Percentiles rank a stretch among this genome's conserved stretches.
These are phyloP conservation scores for Alternaria brassicicola DNA, from an alignment of 2,329 filamentous ascomycete species.

Conservation along the genomic window DNA sequence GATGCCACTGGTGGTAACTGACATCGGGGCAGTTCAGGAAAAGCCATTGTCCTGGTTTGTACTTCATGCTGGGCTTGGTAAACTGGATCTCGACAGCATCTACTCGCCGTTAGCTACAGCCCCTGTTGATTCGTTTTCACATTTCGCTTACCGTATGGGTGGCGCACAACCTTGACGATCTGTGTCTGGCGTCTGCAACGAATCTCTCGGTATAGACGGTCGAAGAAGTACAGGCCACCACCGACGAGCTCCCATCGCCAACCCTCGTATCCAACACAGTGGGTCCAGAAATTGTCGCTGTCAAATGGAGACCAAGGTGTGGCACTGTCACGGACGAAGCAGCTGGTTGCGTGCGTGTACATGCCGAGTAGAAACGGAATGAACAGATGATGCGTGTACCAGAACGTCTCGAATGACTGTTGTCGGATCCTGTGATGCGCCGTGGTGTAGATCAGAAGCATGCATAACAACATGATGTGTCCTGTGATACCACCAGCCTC, in stretches of 20 bases:
- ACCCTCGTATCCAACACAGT: conserved; percentile 93
- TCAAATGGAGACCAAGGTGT: conserved; percentile 82
- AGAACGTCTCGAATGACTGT: conserved; percentile 97
- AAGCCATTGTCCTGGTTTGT: conserved; percentile 98
- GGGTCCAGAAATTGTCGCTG: conserved; percentile 79
- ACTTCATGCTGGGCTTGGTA: conserved; percentile 92
- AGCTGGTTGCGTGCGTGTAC: conserved; percentile 94
- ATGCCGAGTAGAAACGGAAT: conserved; percentile 91
- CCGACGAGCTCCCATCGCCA: conserved; percentile 96
- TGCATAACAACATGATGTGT: conserved; percentile 98
- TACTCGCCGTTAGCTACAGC: conserved; percentile 49
- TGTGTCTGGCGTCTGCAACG: conserved; percentile 81
- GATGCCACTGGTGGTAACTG: conserved; percentile 93
- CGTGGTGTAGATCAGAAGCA: conserved; percentile 97
- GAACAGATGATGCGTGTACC: conserved; percentile 99
- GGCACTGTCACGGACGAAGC: conserved; percentile 87
- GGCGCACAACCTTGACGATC: conserved; percentile 91
- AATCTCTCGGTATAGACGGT: conserved; percentile 90
- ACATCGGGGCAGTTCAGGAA: conserved; percentile 93
- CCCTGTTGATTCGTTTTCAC: background rate
- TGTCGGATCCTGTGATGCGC: conserved; percentile 92
- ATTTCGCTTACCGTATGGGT: conserved; percentile 78
- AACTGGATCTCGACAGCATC: conserved; percentile 98
- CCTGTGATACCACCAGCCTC: conserved; percentile 91
- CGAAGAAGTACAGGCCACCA: conserved; percentile 82